Base-by-base conservation (phyloP, 768 basidiomycete species). In the Russula dissimulans region DNA sequence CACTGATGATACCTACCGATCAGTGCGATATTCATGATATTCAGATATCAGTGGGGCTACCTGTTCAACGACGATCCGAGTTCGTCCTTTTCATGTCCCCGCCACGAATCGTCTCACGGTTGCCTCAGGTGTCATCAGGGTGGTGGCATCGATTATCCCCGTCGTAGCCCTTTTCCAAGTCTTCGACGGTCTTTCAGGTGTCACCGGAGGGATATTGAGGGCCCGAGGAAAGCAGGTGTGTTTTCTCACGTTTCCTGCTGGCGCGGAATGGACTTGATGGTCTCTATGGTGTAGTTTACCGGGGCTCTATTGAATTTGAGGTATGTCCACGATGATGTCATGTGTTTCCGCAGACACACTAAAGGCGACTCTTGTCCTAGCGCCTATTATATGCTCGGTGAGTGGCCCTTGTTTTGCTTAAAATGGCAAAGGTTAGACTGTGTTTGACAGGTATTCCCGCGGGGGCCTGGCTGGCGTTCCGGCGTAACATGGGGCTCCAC, bases 281-380 rank as follows among this genome's bases (percentile, higher is more conserved):
- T 51, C 14, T 5, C 12, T 46, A 64, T 57, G 36, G 14, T 15
- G 17, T 42, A 90, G 80, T 79, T 84, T 59, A 78, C 80, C 0
- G 90, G 91, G 4, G 91, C 92, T 0, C 53, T 94, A 11, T 76
- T 93, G 57, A 94, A 94, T 69, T 73, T 93, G 17, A 86, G 83
- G 84, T 80, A 67, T 60, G 71, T 70, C 26, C 22, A n/a, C 10
- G 3, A 14, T 44, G 63, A 63, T 49, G 54, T 62, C 34, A 45
- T 32, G n/a, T 36, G 45, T 26, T 36, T n/a, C 42, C 6, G 26
- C 31, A 54, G 2, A 39, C 47, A 63, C 50, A 67, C 44, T 62
- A 38, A 56, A 54, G 50, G 57, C 6, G 34, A 41, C 49, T 10
- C 38, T 38, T 34, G 18, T 18, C 42, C 4, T 68, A 81, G 81